Evolutionary conservation across 768 basidiomycete species (phyloP).

Genomic region (Pleurotus salmoneostramineus): DNA sequence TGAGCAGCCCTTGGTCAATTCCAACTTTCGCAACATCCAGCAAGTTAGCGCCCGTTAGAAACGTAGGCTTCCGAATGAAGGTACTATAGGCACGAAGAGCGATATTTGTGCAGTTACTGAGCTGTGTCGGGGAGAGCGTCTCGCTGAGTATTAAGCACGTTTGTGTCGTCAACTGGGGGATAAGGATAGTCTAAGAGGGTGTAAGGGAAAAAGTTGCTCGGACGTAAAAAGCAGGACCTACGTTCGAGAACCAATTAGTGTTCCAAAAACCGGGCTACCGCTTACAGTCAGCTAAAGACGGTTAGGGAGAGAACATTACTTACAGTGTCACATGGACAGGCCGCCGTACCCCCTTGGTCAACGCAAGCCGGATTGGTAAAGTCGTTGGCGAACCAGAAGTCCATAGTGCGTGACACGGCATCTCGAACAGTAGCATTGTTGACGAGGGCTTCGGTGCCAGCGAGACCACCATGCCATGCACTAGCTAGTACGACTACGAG

Average conservation of each 20-base stretch:
- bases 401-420: constrained; percentile 48
- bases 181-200: constrained; percentile 46
- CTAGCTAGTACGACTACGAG: constrained; percentile 46
- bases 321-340: constrained; percentile 51
- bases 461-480: constrained; percentile 51
- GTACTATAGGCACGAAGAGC: constrained; percentile 46
- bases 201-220: neutral
- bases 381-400: constrained; percentile 62
- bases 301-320: neutral
- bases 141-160: constrained; percentile 51
- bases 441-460: constrained; percentile 35
- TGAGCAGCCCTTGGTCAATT: constrained; percentile 44
- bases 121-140: constrained; percentile 38
- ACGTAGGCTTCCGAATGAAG: constrained; percentile 38
- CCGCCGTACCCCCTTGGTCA: constrained; percentile 44
- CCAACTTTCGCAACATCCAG: constrained; percentile 63
- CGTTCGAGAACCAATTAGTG: constrained; percentile 63
- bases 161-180: constrained; percentile 52
- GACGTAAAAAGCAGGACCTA: constrained; percentile 18
- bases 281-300: neutral
- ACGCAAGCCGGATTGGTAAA: constrained; percentile 53
- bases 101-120: constrained; percentile 44
- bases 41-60: constrained; percentile 60
- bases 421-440: constrained; percentile 33
- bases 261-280: constrained; percentile 37